A percentile compares a stretch with the other conserved stretches of the same genome.
Conservation (phyloP, 768 basidiomycete genomes). For the Tricholoma sp. region DNA sequence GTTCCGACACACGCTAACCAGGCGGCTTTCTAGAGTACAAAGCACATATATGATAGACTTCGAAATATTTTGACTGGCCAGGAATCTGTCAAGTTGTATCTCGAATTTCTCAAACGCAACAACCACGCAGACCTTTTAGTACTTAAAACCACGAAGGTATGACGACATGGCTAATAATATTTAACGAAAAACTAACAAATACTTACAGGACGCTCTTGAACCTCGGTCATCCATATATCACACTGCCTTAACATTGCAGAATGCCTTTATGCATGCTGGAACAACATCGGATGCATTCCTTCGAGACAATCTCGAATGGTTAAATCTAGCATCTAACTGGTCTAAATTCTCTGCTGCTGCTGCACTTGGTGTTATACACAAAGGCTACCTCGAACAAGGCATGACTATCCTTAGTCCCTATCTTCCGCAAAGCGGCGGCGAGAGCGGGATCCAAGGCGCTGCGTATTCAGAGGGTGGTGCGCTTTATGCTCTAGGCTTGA, state of each 20-base stretch:
- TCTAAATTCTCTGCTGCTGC: constrained; percentile 98
- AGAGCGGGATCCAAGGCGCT: constrained; percentile 71
- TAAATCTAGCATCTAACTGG: constrained; percentile 94
- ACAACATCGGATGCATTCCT: constrained; percentile 94
- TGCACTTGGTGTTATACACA: constrained; percentile 95
- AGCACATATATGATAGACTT: constrained; percentile 66
- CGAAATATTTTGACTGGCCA: constrained; percentile 85
- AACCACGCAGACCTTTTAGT: constrained; percentile 91
- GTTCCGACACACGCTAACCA: not conserved
- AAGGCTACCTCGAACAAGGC: constrained; percentile 92
- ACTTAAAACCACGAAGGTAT: constrained; percentile 87
- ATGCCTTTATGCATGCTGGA: constrained; percentile 98
- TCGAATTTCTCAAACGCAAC: constrained; percentile 93
- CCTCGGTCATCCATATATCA: constrained; percentile 96
- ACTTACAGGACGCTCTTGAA: constrained; percentile 75
- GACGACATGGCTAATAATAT: not conserved
- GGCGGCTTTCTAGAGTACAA: constrained; percentile 41
- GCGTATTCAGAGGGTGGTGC: constrained; percentile 95
- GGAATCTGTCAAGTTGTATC: constrained; percentile 87
- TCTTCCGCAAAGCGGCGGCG: constrained; percentile 73
- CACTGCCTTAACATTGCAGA: constrained; percentile 92
- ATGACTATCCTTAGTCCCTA: constrained; percentile 92
- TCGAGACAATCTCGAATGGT: constrained; percentile 95
- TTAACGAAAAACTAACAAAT: constrained; percentile 1
- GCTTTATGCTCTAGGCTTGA: constrained; percentile 91